Percentiles rank a stretch among this genome's conserved stretches.
phyloP scores from a whole-genome alignment of 176 grass and related monocot genomes.

The Hordeum vulgare region MorexV3_pseudomolecules_assembly NC_058520.1:184168166-184168665 shows the following conservation, averaged over 20 bases:
- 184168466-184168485: constrained; percentile 22
- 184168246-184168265: constrained; percentile 42
- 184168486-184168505: constrained; percentile 22
- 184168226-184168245: constrained; percentile 66
- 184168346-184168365: neutral
- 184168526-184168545: neutral
- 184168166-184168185: constrained; percentile 62
- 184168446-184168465: constrained; percentile 14
- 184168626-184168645: constrained; percentile 7
- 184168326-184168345: constrained; percentile 31
- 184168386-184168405: neutral
- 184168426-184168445: neutral
- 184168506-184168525: neutral
- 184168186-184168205: constrained; percentile 55
- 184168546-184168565: constrained; percentile 25
- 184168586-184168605: constrained; percentile 12
- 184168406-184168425: neutral
- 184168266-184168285: constrained; percentile 10
- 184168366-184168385: neutral
- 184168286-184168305: constrained; percentile 30
- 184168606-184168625: constrained; percentile 11
- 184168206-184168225: constrained; percentile 59
- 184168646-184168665: neutral
- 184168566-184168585: constrained; percentile 34
- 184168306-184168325: constrained; percentile 37